These are phyloP conservation scores for Hericium erinaceus DNA, from an alignment of 768 basidiomycete genomes.

Conservation along the genomic window DNA sequence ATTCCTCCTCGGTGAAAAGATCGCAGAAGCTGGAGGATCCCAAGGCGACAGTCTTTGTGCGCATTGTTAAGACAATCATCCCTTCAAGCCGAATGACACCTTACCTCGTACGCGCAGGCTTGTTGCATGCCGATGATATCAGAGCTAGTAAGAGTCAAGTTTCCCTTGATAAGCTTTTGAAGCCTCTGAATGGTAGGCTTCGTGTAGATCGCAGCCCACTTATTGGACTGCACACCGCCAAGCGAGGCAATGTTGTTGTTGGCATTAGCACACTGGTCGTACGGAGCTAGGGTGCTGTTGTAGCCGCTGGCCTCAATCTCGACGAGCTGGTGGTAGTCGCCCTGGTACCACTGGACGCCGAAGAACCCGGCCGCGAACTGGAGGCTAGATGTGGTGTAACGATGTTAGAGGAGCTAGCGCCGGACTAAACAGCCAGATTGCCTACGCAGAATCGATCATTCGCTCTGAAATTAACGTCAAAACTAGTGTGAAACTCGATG, in stretches of 20 bases:
- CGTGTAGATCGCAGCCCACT: constrained; percentile 34
- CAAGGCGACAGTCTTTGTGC: constrained; percentile 34
- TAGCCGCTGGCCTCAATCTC: constrained; percentile 34
- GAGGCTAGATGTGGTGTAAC: constrained; percentile 16
- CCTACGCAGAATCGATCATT: constrained; percentile 27
- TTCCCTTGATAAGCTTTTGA: constrained; percentile 22
- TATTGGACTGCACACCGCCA: constrained; percentile 14
- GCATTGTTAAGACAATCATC: background rate
- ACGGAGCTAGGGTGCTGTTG: constrained; percentile 41
- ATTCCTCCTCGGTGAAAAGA: constrained; percentile 43
- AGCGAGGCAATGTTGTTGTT: constrained; percentile 18
- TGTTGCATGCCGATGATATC: constrained; percentile 29
- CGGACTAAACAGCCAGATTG: background rate
- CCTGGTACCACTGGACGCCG: constrained; percentile 30
- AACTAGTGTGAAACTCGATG: background rate
- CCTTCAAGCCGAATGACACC: background rate
- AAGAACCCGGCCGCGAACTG: constrained; percentile 47
- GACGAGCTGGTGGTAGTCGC: constrained; percentile 37
- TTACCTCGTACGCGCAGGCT: constrained; percentile 31
- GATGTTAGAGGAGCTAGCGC: background rate
- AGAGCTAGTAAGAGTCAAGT: constrained; percentile 15
- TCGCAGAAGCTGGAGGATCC: constrained; percentile 41
- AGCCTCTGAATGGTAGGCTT: constrained; percentile 27
- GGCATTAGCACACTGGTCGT: constrained; percentile 24
- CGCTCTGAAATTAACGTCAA: constrained; percentile 12